Evolutionary conservation across 2,329 filamentous ascomycete species (phyloP), one percentile per base, ranked within the genome.

Genomic region (Ceratocystis cacaofunesta): DNA sequence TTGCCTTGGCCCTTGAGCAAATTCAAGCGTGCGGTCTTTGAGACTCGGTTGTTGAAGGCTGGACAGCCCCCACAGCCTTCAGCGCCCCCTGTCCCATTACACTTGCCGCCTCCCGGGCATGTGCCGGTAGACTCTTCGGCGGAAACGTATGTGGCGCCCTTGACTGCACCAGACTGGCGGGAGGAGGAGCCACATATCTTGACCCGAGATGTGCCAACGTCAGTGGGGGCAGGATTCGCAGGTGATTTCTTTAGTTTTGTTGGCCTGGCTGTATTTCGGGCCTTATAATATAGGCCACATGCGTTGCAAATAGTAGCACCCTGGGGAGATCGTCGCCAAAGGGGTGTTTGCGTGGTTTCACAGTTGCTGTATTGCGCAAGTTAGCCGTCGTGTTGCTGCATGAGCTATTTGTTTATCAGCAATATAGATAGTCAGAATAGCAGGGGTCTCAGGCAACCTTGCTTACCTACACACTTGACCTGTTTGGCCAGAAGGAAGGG

Each of bases 251-350:
- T 96, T 66, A 96, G 78, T 71, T 91, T 96, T 5, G 90, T 94
- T 15, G 94, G 94, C 62, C 94, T 85, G 70, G 90, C 85, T 68
- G 92, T 88, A 73, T 97, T 97, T 70, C 94, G 85, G 8, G 92
- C 92, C 75, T 97, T 97, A 68, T 90, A 80, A 74, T 99, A 99
- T 17, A 99, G 81, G 52, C 94, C 94, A 72, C 94, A 99, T 5
- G 94, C 94, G 76, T 99, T 99, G 77, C 94, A 99, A 68, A 99
- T 97, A 32, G 91, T 96, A 65, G 90, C 88, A 36, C 94, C 94
- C 71, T 92, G 86, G 0, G 92, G 92, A 17, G 92, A 96, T 72
- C 94, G 85, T 73, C 94, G 85, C 94, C 94, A 99, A 46, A 99
- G 77, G 28, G 94, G 94, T 60, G 94, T 99, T 74, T 88, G 86